Evolutionary conservation across 164 flowering plant species (phyloP).

Genomic region (Sextonia rubra): DNA sequence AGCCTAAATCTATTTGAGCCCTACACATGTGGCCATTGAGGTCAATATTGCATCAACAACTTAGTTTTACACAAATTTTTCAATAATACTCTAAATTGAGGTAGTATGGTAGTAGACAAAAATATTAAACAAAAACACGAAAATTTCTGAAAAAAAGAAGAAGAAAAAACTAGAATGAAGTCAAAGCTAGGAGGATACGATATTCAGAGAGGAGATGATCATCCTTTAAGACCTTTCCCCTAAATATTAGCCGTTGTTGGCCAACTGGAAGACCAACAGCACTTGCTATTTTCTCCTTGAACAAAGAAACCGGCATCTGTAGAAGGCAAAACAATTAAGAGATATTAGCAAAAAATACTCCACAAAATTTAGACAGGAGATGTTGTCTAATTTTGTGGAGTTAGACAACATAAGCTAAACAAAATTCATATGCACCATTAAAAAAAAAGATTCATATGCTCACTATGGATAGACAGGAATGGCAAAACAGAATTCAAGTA

Average conservation of each 20-base stretch:
- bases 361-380: too few relatives aligned
- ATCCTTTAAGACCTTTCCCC: constrained; percentile 95
- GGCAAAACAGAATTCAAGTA: too few relatives aligned
- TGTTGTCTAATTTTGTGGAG: too few relatives aligned
- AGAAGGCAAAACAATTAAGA: neutral
- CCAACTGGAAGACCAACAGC: constrained; percentile 69
- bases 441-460: neutral
- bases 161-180: neutral
- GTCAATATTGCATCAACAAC: too few relatives aligned
- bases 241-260: constrained; percentile 89
- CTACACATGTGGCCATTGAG: too few relatives aligned
- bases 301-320: constrained; percentile 62
- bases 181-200: constrained; percentile 62
- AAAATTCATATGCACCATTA: neutral
- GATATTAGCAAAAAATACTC: neutral
- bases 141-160: neutral
- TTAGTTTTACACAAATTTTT: neutral
- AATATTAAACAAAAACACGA: too few relatives aligned
- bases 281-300: constrained; percentile 84
- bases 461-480: too few relatives aligned
- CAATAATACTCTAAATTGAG: too few relatives aligned
- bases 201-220: constrained; percentile 80
- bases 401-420: neutral
- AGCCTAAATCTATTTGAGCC: too few relatives aligned
- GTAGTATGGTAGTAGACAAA: neutral